Conservation (phyloP, 371 early-diverging fungal genomes). For the Lichtheimia hyalospora region DNA sequence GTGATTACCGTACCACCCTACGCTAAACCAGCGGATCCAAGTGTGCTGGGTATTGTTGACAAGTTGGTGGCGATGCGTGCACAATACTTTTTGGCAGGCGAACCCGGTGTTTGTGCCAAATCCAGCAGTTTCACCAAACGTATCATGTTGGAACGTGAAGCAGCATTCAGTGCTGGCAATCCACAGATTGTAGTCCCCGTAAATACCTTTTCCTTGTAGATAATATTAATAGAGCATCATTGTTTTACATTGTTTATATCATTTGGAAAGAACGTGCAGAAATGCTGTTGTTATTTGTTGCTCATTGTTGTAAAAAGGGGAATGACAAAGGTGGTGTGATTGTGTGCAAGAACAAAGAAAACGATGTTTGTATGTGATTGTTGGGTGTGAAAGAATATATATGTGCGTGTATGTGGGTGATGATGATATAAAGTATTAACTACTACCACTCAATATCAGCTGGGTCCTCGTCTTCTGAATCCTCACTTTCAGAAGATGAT, state of each 20-base stretch:
- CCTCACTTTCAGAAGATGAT: slow-evolving; percentile 26
- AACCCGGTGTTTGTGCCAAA: slow-evolving; percentile 40
- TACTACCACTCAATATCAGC: slow-evolving; percentile 44
- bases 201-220: slow-evolving; percentile 14
- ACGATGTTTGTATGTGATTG: no score
- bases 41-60: slow-evolving; percentile 46
- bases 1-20: slow-evolving; percentile 26
- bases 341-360: no score
- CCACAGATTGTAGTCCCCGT: slow-evolving; percentile 4
- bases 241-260: neutral
- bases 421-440: neutral
- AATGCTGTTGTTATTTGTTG: no score
- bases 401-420: neutral
- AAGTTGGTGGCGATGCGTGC: slow-evolving; percentile 51
- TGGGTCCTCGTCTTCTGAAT: slow-evolving; percentile 40
- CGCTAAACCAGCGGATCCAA: slow-evolving; percentile 23
- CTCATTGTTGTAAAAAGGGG: no score
- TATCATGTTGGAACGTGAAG: slow-evolving; percentile 22
- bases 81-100: slow-evolving; percentile 46
- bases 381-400: neutral
- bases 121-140: slow-evolving; percentile 42
- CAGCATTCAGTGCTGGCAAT: slow-evolving; percentile 8
- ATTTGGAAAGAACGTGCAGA: neutral
- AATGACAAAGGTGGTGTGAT: no score
- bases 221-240: neutral